Conservation (phyloP, 2,329 filamentous ascomycete genomes). For the Ophiostoma piceae region DNA sequence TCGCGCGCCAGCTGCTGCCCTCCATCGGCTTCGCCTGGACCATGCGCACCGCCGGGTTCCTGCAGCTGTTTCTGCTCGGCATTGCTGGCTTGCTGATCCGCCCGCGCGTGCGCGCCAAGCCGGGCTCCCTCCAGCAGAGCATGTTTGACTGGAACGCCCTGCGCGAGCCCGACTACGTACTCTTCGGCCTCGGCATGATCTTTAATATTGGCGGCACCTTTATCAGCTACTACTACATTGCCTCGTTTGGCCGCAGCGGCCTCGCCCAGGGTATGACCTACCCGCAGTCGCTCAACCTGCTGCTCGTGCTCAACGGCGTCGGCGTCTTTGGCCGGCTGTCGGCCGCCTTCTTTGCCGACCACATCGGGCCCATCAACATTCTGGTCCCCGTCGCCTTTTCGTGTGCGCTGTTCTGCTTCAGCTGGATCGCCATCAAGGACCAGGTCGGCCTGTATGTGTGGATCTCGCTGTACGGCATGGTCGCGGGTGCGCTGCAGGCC, state of each 20-base stretch:
- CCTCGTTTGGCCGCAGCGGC: conserved; percentile 34
- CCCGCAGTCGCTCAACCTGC: conserved; percentile 42
- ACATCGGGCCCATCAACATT: conserved; percentile 48
- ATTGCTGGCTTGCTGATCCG: conserved; percentile 35
- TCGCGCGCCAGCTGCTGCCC: conserved; percentile 36
- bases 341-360: conserved; percentile 45
- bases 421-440: conserved; percentile 45
- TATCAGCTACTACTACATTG: conserved; percentile 43
- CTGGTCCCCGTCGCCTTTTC: conserved; percentile 42
- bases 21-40: conserved; percentile 38
- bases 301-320: conserved; percentile 51
- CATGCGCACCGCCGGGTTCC: conserved; percentile 38
- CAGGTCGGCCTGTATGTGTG: conserved; percentile 45
- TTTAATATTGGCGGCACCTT: conserved; percentile 38
- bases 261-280: conserved; percentile 22
- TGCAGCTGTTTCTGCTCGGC: conserved; percentile 34
- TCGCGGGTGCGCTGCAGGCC: conserved; percentile 45
- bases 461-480: conserved; percentile 47
- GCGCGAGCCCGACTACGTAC: conserved; percentile 36
- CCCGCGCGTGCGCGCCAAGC: conserved; percentile 35
- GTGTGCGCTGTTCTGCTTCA: conserved; percentile 36
- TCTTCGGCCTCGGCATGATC: conserved; percentile 41
- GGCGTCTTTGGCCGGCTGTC: conserved; percentile 46
- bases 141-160: conserved; percentile 40
- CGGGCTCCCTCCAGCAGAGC: conserved; percentile 30